Conservation (phyloP, 2,329 filamentous ascomycete genomes). For the Purpureocillium lavendulum region DNA sequence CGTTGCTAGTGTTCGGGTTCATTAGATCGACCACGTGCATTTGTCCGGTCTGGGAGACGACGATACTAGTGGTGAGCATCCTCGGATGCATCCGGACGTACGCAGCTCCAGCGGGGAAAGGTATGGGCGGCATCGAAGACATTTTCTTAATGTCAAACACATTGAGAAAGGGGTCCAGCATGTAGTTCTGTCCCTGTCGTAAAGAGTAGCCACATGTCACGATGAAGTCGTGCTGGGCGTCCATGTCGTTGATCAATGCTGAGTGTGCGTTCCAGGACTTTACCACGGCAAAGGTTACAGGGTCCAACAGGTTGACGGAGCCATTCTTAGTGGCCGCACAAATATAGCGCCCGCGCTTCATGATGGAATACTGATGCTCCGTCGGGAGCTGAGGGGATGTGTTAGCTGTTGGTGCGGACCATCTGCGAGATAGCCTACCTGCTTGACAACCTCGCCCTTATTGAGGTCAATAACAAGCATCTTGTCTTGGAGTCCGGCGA, state of each 20-base stretch:
- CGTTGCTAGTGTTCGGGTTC: conserved; percentile 81
- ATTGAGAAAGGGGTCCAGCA: conserved; percentile 87
- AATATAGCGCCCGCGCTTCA: conserved; percentile 85
- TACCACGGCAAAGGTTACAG: conserved; percentile 65
- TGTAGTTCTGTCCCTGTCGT: conserved; percentile 62
- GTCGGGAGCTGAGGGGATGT: conserved; percentile 48
- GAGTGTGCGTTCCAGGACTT: conserved; percentile 89
- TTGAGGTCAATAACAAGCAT: conserved; percentile 71
- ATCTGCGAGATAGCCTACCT: conserved; percentile 28
- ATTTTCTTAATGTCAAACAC: conserved; percentile 94
- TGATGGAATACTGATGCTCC: conserved; percentile 74
- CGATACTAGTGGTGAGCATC: conserved; percentile 89
- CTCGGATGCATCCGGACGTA: conserved; percentile 95
- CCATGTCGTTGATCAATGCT: conserved; percentile 90
- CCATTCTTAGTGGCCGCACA: conserved; percentile 83
- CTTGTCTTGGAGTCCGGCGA: conserved; percentile 74
- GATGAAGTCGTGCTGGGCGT: conserved; percentile 88
- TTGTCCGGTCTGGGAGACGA: conserved; percentile 84
- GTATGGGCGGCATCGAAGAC: conserved; percentile 79
- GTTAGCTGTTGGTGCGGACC: conserved; percentile 20
- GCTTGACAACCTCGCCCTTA: conserved; percentile 64
- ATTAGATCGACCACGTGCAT: conserved; percentile 94
- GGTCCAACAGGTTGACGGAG: conserved; percentile 77
- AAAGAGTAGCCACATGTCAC: conserved; percentile 92
- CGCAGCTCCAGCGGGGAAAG: conserved; percentile 84